These are phyloP conservation scores for Penicillium bialowiezense DNA, from an alignment of 495 filamentous ascomycete genomes.

Conservation along the genomic window DNA sequence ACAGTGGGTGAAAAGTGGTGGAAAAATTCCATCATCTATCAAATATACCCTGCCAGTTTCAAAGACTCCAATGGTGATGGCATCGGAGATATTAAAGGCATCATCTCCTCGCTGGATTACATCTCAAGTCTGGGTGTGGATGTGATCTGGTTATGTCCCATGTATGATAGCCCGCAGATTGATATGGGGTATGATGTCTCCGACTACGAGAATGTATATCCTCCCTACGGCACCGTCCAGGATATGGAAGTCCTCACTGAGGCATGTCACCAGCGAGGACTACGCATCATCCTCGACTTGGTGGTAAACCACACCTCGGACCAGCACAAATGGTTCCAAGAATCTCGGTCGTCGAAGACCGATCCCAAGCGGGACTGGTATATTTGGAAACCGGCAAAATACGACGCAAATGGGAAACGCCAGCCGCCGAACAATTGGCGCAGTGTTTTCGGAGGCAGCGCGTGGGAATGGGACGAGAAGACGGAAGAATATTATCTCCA, in stretches of 20 bases:
- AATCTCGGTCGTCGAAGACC: constrained; percentile 44
- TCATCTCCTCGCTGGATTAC: constrained; percentile 58
- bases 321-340: constrained; percentile 56
- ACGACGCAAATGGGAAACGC: constrained; percentile 47
- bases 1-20: constrained; percentile 28
- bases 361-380: constrained; percentile 59
- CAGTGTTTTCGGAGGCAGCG: constrained; percentile 50
- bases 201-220: constrained; percentile 56
- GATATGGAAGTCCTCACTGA: constrained; percentile 53
- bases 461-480: constrained; percentile 52
- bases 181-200: constrained; percentile 57
- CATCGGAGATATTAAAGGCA: constrained; percentile 58
- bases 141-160: constrained; percentile 39
- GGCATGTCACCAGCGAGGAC: constrained; percentile 46
- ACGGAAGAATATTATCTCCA: constrained; percentile 54
- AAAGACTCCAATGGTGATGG: constrained; percentile 41
- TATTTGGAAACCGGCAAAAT: constrained; percentile 52
- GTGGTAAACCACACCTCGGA: constrained; percentile 61
- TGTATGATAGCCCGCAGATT: constrained; percentile 51
- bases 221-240: constrained; percentile 51
- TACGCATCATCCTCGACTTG: constrained; percentile 55
- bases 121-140: constrained; percentile 44
- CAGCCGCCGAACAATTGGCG: constrained; percentile 61
- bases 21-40: constrained; percentile 40
- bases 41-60: constrained; percentile 41